Evolutionary conservation across 1,139 yeast genomes (phyloP), one percentile per base, ranked within the genome.

Genomic region (Suhomyces bokatorum): DNA sequence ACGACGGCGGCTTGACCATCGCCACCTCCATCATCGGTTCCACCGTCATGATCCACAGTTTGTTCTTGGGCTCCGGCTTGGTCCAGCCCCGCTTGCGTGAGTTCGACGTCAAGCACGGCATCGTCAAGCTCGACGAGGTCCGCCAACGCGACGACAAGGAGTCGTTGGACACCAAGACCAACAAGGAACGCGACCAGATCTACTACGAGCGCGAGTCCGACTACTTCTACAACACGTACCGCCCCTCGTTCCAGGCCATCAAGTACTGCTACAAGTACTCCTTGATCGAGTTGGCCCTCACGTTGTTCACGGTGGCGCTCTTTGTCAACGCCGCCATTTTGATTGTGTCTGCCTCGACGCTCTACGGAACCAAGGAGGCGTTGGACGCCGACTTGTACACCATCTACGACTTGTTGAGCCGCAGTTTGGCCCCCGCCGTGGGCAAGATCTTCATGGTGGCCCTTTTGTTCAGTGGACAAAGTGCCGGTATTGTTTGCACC

Each of bases 11-110:
- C 7, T 67, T 87, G 59, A 82, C 87, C 49, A 78, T 83, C 38
- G 87, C 93, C 6, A 83, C 89, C 20, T 85, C 91, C 14, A 81
- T 87, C 54, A 69, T 87, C 38, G 95, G 95, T 59, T 87, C 93
- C 26, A 86, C 93, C 0, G 93, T 86, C 26, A 86, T 86, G 93
- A 88, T 90, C 31, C 93, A 86, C 58, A 81, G 88, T 16, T 68
- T 86, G 45, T 85, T 85, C 56, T 71, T 86, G 51, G 93, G 93
- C 0, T 82, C 89, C 5, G 88, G 88, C 1, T 66, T 86, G 48
- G 91, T 83, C 7, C 88, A 84, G 59, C 88, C 91, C 16, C 70
- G 93, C 44, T 68, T 85, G 42, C 63, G 86, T 43, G 85, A 81
- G 47, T 83, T 67, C 51, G 91, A 85, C 54, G 66, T 73, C 29